Evolutionary conservation across 768 basidiomycete genomes (phyloP).

Genomic region (Saitozyma sp.): DNA sequence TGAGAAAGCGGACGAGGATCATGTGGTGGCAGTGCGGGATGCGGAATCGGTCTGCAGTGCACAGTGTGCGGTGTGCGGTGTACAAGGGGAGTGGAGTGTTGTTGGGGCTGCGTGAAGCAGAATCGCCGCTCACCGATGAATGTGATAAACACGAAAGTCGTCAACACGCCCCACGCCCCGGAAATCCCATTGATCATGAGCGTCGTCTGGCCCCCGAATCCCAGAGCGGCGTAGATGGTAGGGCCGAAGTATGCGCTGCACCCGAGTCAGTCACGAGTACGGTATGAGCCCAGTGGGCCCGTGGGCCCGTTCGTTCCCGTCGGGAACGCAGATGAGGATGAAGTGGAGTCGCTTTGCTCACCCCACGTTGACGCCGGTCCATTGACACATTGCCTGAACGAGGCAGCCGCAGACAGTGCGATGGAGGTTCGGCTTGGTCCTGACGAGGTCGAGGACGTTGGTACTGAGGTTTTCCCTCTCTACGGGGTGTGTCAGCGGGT

Average conservation of each 20-base stretch:
- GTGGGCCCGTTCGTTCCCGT: too few species aligned
- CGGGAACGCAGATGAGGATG: background rate
- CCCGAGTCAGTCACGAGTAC: background rate
- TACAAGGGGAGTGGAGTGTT: background rate
- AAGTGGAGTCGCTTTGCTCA: background rate
- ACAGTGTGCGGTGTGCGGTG: too few species aligned
- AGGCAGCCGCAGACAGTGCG: constrained; percentile 62
- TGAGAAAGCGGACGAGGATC: too few species aligned
- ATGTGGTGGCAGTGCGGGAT: too few species aligned
- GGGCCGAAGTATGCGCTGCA: constrained; percentile 66
- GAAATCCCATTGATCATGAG: constrained; percentile 65
- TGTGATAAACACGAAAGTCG: constrained; percentile 59
- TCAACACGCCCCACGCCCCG: constrained; percentile 58
- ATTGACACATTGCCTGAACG: constrained; percentile 67
- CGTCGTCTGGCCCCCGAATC: constrained; percentile 50
- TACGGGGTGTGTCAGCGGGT: background rate
- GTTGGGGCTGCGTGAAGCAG: background rate
- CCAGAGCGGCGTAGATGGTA: constrained; percentile 62
- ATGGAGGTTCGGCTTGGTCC: constrained; percentile 59
- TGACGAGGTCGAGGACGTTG: constrained; percentile 58
- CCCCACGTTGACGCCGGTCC: constrained; percentile 56
- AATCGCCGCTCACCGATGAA: constrained; percentile 50
- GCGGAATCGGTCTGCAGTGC: background rate
- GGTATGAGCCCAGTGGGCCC: too few species aligned
- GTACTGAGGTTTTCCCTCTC: constrained; percentile 28